Base-by-base conservation (phyloP, 345 rosid genomes). In the Populus tremula region DNA sequence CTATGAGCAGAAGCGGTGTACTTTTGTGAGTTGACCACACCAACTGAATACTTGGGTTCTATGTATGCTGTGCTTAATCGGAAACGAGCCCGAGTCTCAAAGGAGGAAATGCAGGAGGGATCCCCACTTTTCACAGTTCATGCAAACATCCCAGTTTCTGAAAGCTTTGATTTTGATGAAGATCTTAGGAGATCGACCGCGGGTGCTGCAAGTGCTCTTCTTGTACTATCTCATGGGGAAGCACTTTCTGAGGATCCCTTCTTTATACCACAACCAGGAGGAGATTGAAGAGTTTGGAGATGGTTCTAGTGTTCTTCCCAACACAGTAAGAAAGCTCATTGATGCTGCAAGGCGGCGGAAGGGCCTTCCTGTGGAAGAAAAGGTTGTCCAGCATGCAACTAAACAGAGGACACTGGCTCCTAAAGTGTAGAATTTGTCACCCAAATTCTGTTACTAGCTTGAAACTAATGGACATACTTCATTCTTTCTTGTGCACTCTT, bases 51-150 rank as follows among this genome's bases (percentile, higher is more conserved):
- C 78, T 85, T 95, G 75, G 96, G 98, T 49, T 77, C 90, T 1
- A 90, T 90, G 98, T 91, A 91, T 75, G 97, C 90, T 0, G 98
- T 95, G 77, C 91, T 93, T 68, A 83, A 87, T 74, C 84, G 92
- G 79, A 93, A 90, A 81, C 85, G 97, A 78, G 99, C 99, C 8
- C 82, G 79, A 38, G 84, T 95, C n/a, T 82, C 93, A 67, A 95
- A 93, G 82, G 99, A 95, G 84, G 98, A 91, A 84, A 95, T 93
- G 99, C 92, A 90, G 77, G 98, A 93, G 83, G 92, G 99, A 18
- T 93, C 96, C 50, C 81, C 93, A 2, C 80, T 91, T 49, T 95
- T 95, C 78, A 90, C 92, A 0, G 92, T 93, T 70, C 93, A 93
- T 33, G 90, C 96, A 1, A 91, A 95, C 77, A 89, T 93, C 54